These are phyloP conservation scores for Solanum pimpinellifolium DNA, from an alignment of 257 asterid genomes.

Conservation along the genomic window DNA sequence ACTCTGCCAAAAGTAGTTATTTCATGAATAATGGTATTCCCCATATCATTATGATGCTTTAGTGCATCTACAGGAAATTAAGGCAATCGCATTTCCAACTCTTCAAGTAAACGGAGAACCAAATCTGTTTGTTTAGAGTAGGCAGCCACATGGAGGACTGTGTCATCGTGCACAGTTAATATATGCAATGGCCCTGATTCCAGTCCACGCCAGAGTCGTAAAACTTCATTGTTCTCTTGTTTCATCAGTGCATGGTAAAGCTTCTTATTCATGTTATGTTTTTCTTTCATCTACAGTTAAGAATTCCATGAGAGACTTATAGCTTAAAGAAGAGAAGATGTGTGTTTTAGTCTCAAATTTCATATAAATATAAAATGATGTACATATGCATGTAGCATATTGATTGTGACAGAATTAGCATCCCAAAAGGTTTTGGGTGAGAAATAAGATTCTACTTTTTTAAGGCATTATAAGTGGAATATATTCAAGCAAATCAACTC, in stretches of 20 bases:
- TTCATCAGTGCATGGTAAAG: neutral
- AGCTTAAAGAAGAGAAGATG: neutral
- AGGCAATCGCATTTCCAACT: neutral
- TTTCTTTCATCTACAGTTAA: neutral
- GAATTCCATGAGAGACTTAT: neutral
- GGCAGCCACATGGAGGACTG: conserved; percentile 8
- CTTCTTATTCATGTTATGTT: neutral
- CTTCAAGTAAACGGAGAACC: neutral
- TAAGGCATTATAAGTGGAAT: neutral
- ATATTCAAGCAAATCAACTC: neutral
- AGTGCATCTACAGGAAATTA: neutral
- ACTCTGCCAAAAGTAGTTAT: neutral
- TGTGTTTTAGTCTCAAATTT: neutral
- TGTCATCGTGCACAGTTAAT: neutral
- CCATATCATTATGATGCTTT: neutral
- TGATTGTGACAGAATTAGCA: neutral
- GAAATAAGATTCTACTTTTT: neutral
- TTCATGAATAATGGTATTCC: neutral
- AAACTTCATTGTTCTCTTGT: neutral
- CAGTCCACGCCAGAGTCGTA: neutral
- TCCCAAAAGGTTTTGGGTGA: neutral
- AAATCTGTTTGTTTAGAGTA: conserved; percentile 5
- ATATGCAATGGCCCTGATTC: neutral
- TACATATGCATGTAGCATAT: neutral
- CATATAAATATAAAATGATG: neutral